Evolutionary conservation across 176 grass and related monocot species (phyloP).

Genomic region (Triticum turgidum): DNA sequence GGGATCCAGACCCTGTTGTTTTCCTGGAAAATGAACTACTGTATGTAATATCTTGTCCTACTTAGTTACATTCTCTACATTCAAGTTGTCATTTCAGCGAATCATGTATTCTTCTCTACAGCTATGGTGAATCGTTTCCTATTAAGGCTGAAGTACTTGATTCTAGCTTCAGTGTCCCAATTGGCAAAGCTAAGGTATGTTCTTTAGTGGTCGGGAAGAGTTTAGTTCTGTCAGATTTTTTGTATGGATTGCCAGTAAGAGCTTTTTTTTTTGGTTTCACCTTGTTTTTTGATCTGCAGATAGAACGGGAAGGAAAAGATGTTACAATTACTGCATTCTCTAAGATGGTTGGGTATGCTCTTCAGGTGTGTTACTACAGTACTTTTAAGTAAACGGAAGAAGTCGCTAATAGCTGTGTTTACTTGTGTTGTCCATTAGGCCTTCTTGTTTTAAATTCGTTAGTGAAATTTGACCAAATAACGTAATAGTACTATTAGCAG

Average conservation of each 20-base stretch:
- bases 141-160: slow-evolving; percentile 87
- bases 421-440: not conserved
- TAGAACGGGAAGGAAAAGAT: slow-evolving; percentile 87
- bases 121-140: slow-evolving; percentile 93
- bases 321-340: slow-evolving; percentile 96
- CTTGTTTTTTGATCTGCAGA: slow-evolving; percentile 37
- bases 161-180: slow-evolving; percentile 95
- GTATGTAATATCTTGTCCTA: slow-evolving; percentile 45
- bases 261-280: not conserved
- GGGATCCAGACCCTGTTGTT: slow-evolving; percentile 97
- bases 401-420: not conserved
- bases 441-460: not conserved
- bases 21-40: slow-evolving; percentile 98
- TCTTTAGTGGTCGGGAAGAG: not conserved
- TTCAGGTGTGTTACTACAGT: slow-evolving; percentile 62
- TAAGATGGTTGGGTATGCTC: slow-evolving; percentile 94
- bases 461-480: not conserved
- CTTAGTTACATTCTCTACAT: not conserved
- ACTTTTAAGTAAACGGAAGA: slow-evolving; percentile 14
- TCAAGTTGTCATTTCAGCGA: slow-evolving; percentile 2
- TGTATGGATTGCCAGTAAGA: not conserved
- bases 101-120: slow-evolving; percentile 36
- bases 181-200: slow-evolving; percentile 94
- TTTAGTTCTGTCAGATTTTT: not conserved
- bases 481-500: not conserved